A percentile compares a stretch with the other conserved stretches of the same genome.
Evolutionary conservation across 768 basidiomycete species (phyloP).

Genomic region (Rhodotorula taiwanensis): DNA sequence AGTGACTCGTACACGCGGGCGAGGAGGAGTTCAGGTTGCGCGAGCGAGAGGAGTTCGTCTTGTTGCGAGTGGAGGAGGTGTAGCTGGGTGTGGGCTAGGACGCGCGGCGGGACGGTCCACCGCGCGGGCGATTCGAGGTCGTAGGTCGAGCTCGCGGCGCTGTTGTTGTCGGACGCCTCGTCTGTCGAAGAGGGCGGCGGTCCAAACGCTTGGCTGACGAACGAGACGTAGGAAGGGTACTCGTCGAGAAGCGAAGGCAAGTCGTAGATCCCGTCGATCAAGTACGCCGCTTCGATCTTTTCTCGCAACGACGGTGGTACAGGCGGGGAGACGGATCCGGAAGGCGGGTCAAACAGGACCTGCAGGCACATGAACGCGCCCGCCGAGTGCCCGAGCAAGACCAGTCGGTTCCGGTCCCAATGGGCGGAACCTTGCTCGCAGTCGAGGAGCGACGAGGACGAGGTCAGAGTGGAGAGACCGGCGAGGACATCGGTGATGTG

Average conservation of each 20-base stretch:
- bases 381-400: slow-evolving; percentile 31
- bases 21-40: slow-evolving; percentile 33
- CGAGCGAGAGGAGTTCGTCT: slow-evolving; percentile 37
- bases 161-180: too few relatives aligned
- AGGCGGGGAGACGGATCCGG: not conserved
- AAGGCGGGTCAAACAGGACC: slow-evolving; percentile 15
- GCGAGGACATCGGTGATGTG: slow-evolving; percentile 28
- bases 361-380: slow-evolving; percentile 31
- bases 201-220: slow-evolving; percentile 38
- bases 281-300: not conserved
- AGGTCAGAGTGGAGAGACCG: slow-evolving; percentile 19
- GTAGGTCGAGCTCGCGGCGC: not conserved
- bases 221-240: slow-evolving; percentile 38
- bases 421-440: slow-evolving; percentile 5
- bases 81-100: not conserved
- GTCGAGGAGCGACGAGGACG: not conserved
- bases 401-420: slow-evolving; percentile 12
- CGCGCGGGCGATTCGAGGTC: slow-evolving; percentile 23
- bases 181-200: too few relatives aligned
- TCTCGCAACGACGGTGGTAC: not conserved
- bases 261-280: slow-evolving; percentile 41
- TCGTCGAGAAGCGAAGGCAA: slow-evolving; percentile 35
- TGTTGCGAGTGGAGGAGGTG: slow-evolving; percentile 37
- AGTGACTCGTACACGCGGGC: slow-evolving; percentile 11
- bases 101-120: slow-evolving; percentile 10